Evolutionary conservation across 768 basidiomycete genomes (phyloP).

Genomic region (Termitomyces sp.): DNA sequence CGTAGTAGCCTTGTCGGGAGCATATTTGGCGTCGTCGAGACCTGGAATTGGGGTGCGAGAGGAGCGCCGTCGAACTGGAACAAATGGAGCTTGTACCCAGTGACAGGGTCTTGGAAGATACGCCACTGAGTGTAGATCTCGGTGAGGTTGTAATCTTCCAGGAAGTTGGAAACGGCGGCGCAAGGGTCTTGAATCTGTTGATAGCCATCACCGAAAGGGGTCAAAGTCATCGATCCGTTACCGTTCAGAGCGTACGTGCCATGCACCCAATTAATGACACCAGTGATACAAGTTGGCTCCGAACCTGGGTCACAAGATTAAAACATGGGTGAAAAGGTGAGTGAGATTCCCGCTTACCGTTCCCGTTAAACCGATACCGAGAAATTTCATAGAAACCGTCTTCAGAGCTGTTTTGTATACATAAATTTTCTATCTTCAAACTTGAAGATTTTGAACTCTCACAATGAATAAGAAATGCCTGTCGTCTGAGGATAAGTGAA

Average conservation of each 20-base stretch:
- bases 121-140: constrained; percentile 63
- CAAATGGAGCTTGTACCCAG: constrained; percentile 68
- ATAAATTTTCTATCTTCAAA: constrained; percentile 4
- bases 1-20: constrained; percentile 66
- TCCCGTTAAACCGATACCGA: constrained; percentile 83
- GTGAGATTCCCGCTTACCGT: constrained; percentile 48
- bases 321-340: neutral
- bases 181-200: constrained; percentile 96
- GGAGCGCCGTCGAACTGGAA: constrained; percentile 76
- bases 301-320: constrained; percentile 42
- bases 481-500: constrained; percentile 85
- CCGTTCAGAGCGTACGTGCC: constrained; percentile 60
- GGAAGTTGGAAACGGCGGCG: constrained; percentile 80
- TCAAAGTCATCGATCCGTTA: constrained; percentile 78
- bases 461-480: constrained; percentile 90
- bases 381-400: constrained; percentile 85
- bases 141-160: constrained; percentile 76
- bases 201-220: constrained; percentile 80
- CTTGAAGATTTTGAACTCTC: constrained; percentile 23
- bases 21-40: constrained; percentile 80
- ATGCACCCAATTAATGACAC: constrained; percentile 85
- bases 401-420: constrained; percentile 40
- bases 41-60: constrained; percentile 60
- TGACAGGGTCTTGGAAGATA: constrained; percentile 60
- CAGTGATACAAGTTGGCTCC: constrained; percentile 84